Percentiles rank a stretch among this genome's conserved stretches.
phyloP scores from a whole-genome alignment of 192 early-diverging fungal species.

The Dispira simplex region DNA sequence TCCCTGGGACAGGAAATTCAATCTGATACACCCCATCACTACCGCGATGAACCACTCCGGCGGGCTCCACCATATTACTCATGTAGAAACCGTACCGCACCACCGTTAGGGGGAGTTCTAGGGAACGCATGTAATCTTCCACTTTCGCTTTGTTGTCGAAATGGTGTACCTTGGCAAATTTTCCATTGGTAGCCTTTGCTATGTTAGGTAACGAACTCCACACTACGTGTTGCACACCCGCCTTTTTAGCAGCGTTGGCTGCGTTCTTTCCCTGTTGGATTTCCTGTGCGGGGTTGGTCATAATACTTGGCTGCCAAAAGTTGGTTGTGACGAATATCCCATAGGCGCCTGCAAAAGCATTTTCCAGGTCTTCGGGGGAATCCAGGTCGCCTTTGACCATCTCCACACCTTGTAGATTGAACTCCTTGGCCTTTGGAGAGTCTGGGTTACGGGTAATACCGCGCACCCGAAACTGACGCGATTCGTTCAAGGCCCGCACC shows the following conservation, averaged over 20 bases:
- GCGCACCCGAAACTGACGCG: constrained; percentile 9
- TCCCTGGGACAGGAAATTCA: neutral
- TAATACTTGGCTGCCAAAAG: constrained; percentile 8
- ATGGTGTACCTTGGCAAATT: constrained; percentile 1
- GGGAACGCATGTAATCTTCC: constrained; percentile 7
- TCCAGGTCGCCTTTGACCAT: constrained; percentile 10
- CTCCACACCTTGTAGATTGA: neutral
- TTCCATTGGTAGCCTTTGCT: neutral
- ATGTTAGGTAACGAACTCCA: constrained; percentile 2
- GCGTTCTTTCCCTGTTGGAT: constrained; percentile 11
- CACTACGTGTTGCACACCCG: constrained; percentile 11
- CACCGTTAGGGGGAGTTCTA: neutral
- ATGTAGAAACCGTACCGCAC: constrained; percentile 1
- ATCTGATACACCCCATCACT: neutral
- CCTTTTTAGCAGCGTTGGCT: constrained; percentile 10
- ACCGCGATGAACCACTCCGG: neutral
- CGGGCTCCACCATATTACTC: neutral
- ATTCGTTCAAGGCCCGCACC: neutral
- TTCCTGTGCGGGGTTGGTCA: constrained; percentile 3
- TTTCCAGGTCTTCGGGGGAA: neutral
- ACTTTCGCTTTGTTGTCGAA: constrained; percentile 11
- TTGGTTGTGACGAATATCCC: constrained; percentile 11
- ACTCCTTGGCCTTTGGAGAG: constrained; percentile 6
- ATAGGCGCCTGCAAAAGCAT: constrained; percentile 6
- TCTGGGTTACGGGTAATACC: constrained; percentile 10